A percentile compares a stretch with the other conserved stretches of the same genome.
Evolutionary conservation across 805 yeast genomes (phyloP).

Genomic region (Myxozyma neotropica): DNA sequence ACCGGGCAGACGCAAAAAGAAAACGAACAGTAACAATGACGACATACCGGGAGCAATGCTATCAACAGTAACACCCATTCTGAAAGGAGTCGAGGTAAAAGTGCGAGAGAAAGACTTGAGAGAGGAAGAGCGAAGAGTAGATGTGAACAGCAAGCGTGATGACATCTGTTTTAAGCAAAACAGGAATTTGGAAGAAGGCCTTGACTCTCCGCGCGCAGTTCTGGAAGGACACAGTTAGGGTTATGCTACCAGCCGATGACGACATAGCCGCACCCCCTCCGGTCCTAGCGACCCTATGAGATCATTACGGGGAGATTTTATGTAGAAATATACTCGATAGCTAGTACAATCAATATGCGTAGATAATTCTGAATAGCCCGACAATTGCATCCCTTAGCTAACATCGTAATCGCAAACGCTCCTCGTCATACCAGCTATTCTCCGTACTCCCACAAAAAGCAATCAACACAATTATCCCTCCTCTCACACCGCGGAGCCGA

Average conservation of each 20-base stretch:
- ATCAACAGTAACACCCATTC: conserved; percentile 47
- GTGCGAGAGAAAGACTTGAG: conserved; percentile 6
- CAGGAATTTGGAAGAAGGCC: neutral
- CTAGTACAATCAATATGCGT: too few relatives aligned
- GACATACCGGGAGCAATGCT: conserved; percentile 44
- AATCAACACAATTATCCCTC: conserved; percentile 25
- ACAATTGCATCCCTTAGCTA: too few relatives aligned
- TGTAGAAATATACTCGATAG: too few relatives aligned
- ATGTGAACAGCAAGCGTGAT: conserved; percentile 9
- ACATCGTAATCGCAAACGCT: too few relatives aligned
- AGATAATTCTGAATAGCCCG: too few relatives aligned
- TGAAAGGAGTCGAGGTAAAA: conserved; percentile 27
- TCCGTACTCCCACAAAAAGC: conserved; percentile 28
- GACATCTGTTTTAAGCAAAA: conserved; percentile 7
- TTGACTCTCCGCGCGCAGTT: neutral
- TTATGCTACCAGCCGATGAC: conserved; percentile 6
- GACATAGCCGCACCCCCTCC: neutral
- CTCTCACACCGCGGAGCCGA: conserved; percentile 66
- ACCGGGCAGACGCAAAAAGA: too few relatives aligned
- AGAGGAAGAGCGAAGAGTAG: neutral
- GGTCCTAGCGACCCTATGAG: too few relatives aligned
- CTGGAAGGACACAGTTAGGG: neutral
- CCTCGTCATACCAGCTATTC: neutral
- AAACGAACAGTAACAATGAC: too few relatives aligned
- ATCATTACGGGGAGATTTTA: too few relatives aligned